Evolutionary conservation across 2,329 filamentous ascomycete species (phyloP).

Genomic region (Phaeosphaeria sp.): DNA sequence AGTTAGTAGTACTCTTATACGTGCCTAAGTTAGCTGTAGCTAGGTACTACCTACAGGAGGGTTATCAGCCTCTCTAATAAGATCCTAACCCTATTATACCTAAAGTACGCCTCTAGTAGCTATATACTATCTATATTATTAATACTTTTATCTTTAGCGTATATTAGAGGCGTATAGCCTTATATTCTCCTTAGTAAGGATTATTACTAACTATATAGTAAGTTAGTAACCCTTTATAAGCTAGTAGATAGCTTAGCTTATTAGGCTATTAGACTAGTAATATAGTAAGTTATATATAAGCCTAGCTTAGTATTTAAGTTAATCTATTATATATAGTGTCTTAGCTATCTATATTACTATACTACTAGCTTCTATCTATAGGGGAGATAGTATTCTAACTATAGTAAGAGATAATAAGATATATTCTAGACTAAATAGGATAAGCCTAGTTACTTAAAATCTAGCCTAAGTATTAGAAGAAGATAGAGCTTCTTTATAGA

Average conservation of each 20-base stretch:
- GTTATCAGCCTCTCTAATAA: slow-evolving; percentile 2
- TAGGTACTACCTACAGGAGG: neutral
- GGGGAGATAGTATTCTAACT: neutral
- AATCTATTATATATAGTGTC: neutral
- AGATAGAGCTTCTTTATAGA: neutral
- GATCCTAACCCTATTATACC: neutral
- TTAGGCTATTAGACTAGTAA: neutral
- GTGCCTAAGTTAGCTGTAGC: neutral
- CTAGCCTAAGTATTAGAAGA: neutral
- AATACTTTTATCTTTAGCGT: neutral
- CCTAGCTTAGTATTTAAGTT: neutral
- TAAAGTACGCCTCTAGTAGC: slow-evolving; percentile 9
- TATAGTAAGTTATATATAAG: neutral
- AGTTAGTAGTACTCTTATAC: slow-evolving; percentile 12
- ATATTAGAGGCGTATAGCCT: no score
- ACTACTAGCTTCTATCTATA: neutral
- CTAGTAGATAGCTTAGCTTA: no score
- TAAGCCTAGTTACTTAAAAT: neutral
- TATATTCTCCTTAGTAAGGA: no score
- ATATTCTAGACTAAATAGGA: neutral
- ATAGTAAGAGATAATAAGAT: neutral
- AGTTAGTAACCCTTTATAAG: no score
- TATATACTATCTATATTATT: slow-evolving; percentile 12
- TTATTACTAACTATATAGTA: no score
- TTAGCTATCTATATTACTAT: neutral